phyloP scores from a whole-genome alignment of 495 filamentous ascomycete species.

The Podospora tetraspora region DNA sequence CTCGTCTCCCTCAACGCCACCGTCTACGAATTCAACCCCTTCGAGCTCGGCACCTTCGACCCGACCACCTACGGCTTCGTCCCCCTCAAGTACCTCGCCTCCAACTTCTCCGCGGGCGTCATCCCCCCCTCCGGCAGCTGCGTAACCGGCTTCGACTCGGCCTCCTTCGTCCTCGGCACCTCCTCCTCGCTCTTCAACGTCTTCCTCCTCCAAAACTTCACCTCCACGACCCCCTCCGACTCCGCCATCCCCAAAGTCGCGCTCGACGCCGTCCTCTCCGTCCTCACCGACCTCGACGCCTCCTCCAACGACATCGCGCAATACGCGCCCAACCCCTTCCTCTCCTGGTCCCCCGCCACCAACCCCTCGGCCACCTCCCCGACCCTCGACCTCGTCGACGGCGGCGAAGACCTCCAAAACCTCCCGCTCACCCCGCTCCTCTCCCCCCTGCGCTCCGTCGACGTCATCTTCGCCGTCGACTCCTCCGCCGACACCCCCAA shows the following conservation, averaged over 20 bases:
- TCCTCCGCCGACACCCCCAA: constrained; percentile 70
- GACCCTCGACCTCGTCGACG: constrained; percentile 75
- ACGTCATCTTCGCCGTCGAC: constrained; percentile 91
- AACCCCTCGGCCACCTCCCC: constrained; percentile 53
- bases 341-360: constrained; percentile 55
- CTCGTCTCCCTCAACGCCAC: constrained; percentile 73
- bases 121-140: constrained; percentile 58
- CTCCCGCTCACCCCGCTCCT: constrained; percentile 82
- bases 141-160: constrained; percentile 77
- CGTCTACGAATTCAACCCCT: constrained; percentile 82
- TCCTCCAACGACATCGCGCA: constrained; percentile 72
- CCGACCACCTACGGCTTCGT: constrained; percentile 75
- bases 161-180: constrained; percentile 83
- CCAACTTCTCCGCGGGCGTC: constrained; percentile 65
- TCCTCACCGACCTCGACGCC: constrained; percentile 52
- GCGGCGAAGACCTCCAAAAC: constrained; percentile 82
- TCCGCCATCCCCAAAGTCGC: constrained; percentile 46
- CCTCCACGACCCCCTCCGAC: constrained; percentile 38
- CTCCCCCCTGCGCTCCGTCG: constrained; percentile 70
- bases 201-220: constrained; percentile 55
- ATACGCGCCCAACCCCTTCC: constrained; percentile 83
- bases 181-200: constrained; percentile 86
- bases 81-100: constrained; percentile 69
- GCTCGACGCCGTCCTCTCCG: constrained; percentile 44
- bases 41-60: constrained; percentile 80